Evolutionary conservation across 1,139 yeast genomes (phyloP), one percentile per base, ranked within the genome.

Genomic region (Zygosaccharomyces sapae): DNA sequence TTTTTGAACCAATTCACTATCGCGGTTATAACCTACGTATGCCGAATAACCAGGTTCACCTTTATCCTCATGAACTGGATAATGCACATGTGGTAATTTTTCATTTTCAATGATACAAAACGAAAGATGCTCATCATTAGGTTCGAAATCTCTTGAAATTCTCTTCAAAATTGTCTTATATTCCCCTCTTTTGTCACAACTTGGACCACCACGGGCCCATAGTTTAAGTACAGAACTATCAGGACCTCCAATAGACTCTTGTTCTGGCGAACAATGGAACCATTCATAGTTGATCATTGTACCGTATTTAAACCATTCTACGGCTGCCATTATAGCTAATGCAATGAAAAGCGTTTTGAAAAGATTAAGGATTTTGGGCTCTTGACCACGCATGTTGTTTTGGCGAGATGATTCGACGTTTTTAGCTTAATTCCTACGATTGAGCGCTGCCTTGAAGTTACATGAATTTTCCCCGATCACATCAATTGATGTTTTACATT

Each of bases 161-260:
- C 65, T 63, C 54, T 70, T 69, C 12, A 67, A 57, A 27, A 70
- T 61, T 1, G 70, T 59, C 49, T 70, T 70, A 31, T 64, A 56
- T 48, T 70, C 70, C 9, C 72, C 74, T 51, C 74, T 64, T 44
- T 66, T 67, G 45, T 70, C 74, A 57, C 74, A 70, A 35, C 70
- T 61, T 35, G 72, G 68, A 1, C 74, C 73, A 38, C 74, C 74
- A 18, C 59, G 57, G 4, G 73, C 67, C 47, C 59, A 67, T 25
- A 68, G 51, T 44, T 62, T 62, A 9, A 58, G 50, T 3, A 67
- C 65, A 3, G 68, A 59, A 29, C 62, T 55, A 9, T 56, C 52
- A 12, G 47, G 40, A 3, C 54, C 51, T 16, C 59, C 54, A 7
- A 68, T 57, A 13, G 64, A 58, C 43, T 60, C 63, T n/a, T 51